Evolutionary conservation across 371 early-diverging fungal genomes (phyloP).

Genomic region (Lichtheimia hyalospora): DNA sequence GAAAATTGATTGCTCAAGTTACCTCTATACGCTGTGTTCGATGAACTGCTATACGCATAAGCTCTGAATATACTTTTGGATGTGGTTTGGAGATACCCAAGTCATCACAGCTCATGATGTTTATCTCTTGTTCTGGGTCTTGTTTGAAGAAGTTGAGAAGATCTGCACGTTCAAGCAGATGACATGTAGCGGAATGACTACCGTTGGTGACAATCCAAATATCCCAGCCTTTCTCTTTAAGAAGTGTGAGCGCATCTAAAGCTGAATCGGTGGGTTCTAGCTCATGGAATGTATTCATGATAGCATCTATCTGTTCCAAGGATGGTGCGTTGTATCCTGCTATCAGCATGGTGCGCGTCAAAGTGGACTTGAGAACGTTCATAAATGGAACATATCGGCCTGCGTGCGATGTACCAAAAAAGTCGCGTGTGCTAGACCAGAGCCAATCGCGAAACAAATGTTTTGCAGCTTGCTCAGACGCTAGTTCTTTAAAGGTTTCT

Average conservation of each 20-base stretch:
- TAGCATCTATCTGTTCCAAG: constrained; percentile 4
- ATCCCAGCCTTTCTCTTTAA: constrained; percentile 27
- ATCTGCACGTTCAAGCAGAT: constrained; percentile 10
- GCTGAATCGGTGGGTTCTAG: constrained; percentile 14
- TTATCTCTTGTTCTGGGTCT: neutral
- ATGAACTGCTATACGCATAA: constrained; percentile 38
- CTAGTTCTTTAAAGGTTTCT: neutral
- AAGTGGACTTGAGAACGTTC: constrained; percentile 16
- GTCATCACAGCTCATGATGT: constrained; percentile 35
- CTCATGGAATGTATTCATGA: constrained; percentile 23
- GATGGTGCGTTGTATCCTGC: constrained; percentile 6
- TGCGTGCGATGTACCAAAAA: constrained; percentile 35
- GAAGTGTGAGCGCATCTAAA: constrained; percentile 16
- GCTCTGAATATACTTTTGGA: constrained; percentile 42
- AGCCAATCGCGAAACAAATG: constrained; percentile 30
- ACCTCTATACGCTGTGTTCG: constrained; percentile 41
- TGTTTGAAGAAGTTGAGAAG: constrained; percentile 6
- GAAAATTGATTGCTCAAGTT: constrained; percentile 10
- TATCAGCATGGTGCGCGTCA: constrained; percentile 20
- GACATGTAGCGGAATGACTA: constrained; percentile 6
- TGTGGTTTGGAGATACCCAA: constrained; percentile 38
- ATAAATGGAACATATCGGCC: constrained; percentile 30
- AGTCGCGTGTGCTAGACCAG: constrained; percentile 24
- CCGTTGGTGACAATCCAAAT: constrained; percentile 35
- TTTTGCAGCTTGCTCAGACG: neutral